Conservation (phyloP, 345 rosid genomes). For the Orychophragmus violaceus region DNA sequence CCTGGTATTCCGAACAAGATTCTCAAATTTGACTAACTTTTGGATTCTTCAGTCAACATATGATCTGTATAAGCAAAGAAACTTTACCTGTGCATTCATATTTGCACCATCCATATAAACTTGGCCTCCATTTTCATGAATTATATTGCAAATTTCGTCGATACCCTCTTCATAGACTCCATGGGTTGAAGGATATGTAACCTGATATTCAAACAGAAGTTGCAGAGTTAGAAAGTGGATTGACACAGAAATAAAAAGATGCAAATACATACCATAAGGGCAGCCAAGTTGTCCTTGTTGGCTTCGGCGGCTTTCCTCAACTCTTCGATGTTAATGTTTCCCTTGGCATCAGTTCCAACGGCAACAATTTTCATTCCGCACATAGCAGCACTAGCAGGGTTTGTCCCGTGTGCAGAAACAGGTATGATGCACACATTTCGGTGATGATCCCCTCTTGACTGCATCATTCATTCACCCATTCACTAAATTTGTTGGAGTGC, state of each 20-base stretch:
- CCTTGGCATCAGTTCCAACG: slow-evolving; percentile 96
- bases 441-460: slow-evolving; percentile 97
- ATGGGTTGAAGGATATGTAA: slow-evolving; percentile 96
- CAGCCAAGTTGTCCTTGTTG: slow-evolving; percentile 78
- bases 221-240: too few relatives aligned
- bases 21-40: too few relatives aligned
- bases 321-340: slow-evolving; percentile 91
- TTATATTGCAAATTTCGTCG: slow-evolving; percentile 87
- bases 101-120: slow-evolving; percentile 99
- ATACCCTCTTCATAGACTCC: slow-evolving; percentile 98
- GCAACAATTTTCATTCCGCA: slow-evolving; percentile 96
- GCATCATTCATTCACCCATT: slow-evolving; percentile 24
- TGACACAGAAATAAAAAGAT: too few relatives aligned
- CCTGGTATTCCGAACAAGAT: too few relatives aligned
- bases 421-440: slow-evolving; percentile 97
- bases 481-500: not conserved
- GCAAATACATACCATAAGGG: too few relatives aligned
- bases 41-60: too few relatives aligned
- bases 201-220: too few relatives aligned
- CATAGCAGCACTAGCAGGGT: slow-evolving; percentile 99
- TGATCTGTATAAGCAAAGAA: too few relatives aligned
- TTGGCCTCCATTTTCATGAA: slow-evolving; percentile 96
- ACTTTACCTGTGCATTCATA: slow-evolving; percentile 95
- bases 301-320: slow-evolving; percentile 88
- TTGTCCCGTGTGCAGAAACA: slow-evolving; percentile 98